phyloP scores from a whole-genome alignment of 805 yeast genomes.

The Ogataea corticis region DNA sequence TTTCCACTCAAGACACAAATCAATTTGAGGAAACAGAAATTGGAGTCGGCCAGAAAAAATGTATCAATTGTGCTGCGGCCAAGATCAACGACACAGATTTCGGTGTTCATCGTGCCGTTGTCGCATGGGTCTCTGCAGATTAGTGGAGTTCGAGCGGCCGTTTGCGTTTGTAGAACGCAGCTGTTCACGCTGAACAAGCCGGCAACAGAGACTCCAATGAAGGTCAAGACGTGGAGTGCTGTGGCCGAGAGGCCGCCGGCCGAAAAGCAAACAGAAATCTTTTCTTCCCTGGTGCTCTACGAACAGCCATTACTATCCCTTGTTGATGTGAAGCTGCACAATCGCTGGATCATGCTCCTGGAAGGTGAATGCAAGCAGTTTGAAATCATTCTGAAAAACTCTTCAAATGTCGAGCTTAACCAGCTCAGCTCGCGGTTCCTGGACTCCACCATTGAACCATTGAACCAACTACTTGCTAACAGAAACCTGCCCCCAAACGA shows the following conservation, averaged over 20 bases:
- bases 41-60: conserved; percentile 16
- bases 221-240: conserved; percentile 13
- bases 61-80: conserved; percentile 38
- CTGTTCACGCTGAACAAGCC: conserved; percentile 33
- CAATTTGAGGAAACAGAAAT: conserved; percentile 19
- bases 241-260: too few relatives aligned
- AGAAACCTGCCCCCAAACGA: conserved; percentile 57
- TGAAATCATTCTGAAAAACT: conserved; percentile 54
- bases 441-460: conserved; percentile 72
- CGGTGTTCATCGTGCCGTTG: conserved; percentile 50
- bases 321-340: conserved; percentile 51
- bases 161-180: conserved; percentile 51
- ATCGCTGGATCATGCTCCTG: conserved; percentile 70
- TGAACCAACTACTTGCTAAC: conserved; percentile 52
- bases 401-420: conserved; percentile 56
- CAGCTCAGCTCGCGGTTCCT: conserved; percentile 60
- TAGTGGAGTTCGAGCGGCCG: conserved; percentile 49
- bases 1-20: conserved; percentile 31
- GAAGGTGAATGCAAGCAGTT: conserved; percentile 71
- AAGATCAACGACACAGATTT: conserved; percentile 37
- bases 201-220: background rate
- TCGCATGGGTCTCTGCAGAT: conserved; percentile 50
- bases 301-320: conserved; percentile 63
- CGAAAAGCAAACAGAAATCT: conserved; percentile 22
- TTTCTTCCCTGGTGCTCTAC: conserved; percentile 32